Evolutionary conservation across 495 filamentous ascomycete genomes (phyloP).

Genomic region (Penicillium robsamsonii): DNA sequence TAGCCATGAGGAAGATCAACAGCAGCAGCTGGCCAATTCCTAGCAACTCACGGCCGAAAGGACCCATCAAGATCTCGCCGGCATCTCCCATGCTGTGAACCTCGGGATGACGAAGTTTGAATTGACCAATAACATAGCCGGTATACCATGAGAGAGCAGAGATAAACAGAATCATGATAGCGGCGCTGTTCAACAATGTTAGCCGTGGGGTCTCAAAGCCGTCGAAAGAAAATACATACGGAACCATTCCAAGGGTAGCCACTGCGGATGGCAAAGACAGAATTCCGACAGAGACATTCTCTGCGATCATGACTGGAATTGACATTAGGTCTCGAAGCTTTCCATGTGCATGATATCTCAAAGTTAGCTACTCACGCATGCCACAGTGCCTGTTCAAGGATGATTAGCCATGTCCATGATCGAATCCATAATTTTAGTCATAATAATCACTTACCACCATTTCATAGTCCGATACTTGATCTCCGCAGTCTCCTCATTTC

Average conservation of each 20-base stretch:
- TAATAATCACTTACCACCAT: conserved; percentile 38
- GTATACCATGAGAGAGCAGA: conserved; percentile 63
- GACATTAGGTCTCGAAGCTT: conserved; percentile 1
- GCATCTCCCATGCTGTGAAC: conserved; percentile 71
- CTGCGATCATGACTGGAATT: conserved; percentile 57
- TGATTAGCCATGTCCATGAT: conserved; percentile 15
- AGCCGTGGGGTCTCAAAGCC: background rate
- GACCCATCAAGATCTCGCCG: conserved; percentile 63
- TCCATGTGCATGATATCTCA: background rate
- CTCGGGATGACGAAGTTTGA: conserved; percentile 39
- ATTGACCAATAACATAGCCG: conserved; percentile 38
- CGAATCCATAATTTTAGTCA: background rate
- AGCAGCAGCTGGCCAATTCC: conserved; percentile 61
- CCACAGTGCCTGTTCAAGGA: conserved; percentile 29
- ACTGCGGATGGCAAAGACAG: conserved; percentile 64
- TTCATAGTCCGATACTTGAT: conserved; percentile 46
- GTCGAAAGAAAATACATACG: conserved; percentile 24
- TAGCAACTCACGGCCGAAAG: conserved; percentile 60
- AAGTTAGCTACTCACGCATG: conserved; percentile 29
- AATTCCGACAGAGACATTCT: conserved; percentile 65
- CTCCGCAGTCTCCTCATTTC: conserved; percentile 40
- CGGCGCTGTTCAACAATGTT: conserved; percentile 21
- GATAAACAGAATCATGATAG: conserved; percentile 57
- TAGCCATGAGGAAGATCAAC: conserved; percentile 70
- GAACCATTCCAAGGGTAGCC: conserved; percentile 60